Conservation (phyloP, 2,329 filamentous ascomycete genomes). For the Chaetomium sp. region DNA sequence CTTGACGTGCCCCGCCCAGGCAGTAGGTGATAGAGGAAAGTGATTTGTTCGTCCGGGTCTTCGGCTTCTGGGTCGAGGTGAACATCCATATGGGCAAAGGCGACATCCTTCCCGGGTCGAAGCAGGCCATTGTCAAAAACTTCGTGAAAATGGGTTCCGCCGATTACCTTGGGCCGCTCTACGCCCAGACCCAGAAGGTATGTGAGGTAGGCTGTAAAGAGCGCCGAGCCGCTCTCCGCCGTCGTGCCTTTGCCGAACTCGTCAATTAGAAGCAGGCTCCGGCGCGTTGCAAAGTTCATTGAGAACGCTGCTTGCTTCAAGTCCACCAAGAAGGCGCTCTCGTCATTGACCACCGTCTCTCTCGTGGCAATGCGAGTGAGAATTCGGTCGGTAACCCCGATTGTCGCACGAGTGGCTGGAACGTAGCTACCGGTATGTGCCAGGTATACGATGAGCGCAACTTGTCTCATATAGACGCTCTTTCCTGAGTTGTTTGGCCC, state of each 20-base stretch:
- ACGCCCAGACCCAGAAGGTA: conserved; percentile 54
- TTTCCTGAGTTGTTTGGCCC: conserved; percentile 97
- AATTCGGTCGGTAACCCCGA: conserved; percentile 92
- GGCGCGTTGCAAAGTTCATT: conserved; percentile 70
- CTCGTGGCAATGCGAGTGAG: conserved; percentile 80
- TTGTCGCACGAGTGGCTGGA: conserved; percentile 71
- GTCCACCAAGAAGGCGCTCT: conserved; percentile 73
- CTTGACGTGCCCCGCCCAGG: conserved; percentile 74
- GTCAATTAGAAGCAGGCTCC: conserved; percentile 85
- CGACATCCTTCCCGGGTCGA: conserved; percentile 50
- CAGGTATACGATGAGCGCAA: conserved; percentile 86
- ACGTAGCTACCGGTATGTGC: conserved; percentile 93
- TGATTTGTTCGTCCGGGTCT: conserved; percentile 63
- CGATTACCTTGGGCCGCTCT: conserved; percentile 58
- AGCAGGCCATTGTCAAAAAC: conserved; percentile 69
- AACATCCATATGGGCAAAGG: conserved; percentile 73
- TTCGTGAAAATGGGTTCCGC: conserved; percentile 69
- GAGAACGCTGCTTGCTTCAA: conserved; percentile 82
- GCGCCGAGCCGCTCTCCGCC: conserved; percentile 58
- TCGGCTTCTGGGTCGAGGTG: conserved; percentile 56
- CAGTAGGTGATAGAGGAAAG: conserved; percentile 72
- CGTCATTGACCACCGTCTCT: conserved; percentile 60
- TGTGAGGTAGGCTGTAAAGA: conserved; percentile 59
- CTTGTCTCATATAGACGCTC: conserved; percentile 92
- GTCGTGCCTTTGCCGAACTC: conserved; percentile 78